Evolutionary conservation across 108 stramenopile genomes (phyloP).

Genomic region (Aurantiochytrium sp.): DNA sequence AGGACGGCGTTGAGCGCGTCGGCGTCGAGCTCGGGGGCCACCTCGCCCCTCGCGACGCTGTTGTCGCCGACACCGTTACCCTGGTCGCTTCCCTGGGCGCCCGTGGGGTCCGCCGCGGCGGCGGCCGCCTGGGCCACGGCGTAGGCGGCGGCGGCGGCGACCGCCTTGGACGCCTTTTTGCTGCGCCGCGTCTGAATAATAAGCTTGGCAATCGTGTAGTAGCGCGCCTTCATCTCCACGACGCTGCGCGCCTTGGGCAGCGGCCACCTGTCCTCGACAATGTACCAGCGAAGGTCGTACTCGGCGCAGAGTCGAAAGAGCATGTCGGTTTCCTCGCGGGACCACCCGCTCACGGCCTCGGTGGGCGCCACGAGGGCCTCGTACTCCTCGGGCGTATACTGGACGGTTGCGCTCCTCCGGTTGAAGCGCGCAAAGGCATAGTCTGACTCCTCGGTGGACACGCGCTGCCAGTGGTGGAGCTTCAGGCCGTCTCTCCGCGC

Average conservation of each 20-base stretch:
- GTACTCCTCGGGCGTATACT: neutral
- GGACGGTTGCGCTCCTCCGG: neutral
- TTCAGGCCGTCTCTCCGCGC: neutral
- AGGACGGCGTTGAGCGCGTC: neutral
- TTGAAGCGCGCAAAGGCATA: slow-evolving; percentile 28
- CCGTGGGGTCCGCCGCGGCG: neutral
- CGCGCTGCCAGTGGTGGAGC: neutral
- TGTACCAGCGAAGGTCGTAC: neutral
- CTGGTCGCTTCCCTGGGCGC: too few relatives aligned
- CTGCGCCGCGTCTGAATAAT: neutral
- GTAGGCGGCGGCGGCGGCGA: neutral
- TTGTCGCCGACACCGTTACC: too few relatives aligned
- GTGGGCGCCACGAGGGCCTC: neutral
- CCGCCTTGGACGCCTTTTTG: slow-evolving; percentile 10
- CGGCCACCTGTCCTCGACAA: neutral
- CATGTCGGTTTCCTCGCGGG: neutral
- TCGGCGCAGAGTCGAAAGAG: slow-evolving; percentile 4
- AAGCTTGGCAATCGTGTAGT: neutral
- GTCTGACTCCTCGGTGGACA: neutral
- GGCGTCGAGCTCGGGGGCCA: neutral
- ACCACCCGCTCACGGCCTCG: neutral
- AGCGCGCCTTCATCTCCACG: neutral
- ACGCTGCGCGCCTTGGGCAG: neutral
- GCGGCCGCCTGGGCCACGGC: neutral
- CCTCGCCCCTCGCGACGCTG: neutral